Conservation (phyloP, 257 asterid genomes). For the Solanum megistacrolobum region DNA sequence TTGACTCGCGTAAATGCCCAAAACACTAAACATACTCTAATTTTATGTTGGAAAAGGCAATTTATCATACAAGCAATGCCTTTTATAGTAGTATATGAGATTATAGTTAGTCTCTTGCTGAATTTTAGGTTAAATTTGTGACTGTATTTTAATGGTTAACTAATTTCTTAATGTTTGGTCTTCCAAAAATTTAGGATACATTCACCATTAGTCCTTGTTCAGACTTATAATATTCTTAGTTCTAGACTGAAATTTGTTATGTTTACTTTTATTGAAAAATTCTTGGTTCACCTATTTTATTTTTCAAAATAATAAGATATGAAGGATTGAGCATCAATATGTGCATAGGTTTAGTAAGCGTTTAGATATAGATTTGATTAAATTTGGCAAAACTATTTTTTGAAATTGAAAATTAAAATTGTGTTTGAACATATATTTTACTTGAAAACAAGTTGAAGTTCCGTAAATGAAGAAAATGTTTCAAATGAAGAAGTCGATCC, state of each 20-base stretch:
- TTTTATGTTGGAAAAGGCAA: neutral
- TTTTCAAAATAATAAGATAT: neutral
- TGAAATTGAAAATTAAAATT: neutral
- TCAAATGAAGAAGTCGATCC: no score
- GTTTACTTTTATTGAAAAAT: neutral
- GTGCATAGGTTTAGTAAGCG: neutral
- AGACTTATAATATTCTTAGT: neutral
- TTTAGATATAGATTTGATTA: neutral
- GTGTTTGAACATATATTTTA: no score
- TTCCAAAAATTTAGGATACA: neutral
- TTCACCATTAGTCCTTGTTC: neutral
- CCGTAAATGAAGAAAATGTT: no score
- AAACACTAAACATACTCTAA: neutral
- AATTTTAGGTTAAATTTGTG: neutral
- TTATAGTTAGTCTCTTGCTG: neutral
- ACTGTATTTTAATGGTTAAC: neutral
- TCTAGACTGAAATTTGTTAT: neutral
- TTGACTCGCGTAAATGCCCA: fast-evolving
- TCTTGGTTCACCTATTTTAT: neutral
- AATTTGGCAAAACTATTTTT: neutral
- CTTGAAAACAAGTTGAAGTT: no score
- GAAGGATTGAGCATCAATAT: neutral
- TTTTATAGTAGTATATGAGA: neutral
- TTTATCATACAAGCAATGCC: no score
- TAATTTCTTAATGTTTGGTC: neutral